A percentile compares a stretch with the other conserved stretches of the same genome.
Conservation (phyloP, 2,329 filamentous ascomycete species). For the Fusarium chuoi region DNA sequence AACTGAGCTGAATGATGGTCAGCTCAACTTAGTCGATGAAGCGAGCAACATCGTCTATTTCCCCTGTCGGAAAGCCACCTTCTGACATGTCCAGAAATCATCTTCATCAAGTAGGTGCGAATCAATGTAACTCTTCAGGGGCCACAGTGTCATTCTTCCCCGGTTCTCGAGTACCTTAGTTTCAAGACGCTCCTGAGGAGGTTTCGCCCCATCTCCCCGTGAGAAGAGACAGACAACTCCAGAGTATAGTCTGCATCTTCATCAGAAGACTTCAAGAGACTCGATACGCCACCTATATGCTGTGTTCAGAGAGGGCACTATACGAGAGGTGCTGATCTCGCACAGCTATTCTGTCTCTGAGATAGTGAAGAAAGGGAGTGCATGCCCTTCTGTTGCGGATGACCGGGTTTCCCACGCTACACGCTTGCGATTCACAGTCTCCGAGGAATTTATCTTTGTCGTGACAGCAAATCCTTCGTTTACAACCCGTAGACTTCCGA, state of each 20-base stretch:
- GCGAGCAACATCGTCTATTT: neutral
- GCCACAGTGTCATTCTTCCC: neutral
- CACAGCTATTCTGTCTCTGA: neutral
- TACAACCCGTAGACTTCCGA: neutral
- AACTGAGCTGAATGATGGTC: neutral
- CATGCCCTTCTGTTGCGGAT: neutral
- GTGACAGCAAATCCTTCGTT: rapidly evolving
- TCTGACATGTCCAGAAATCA: neutral
- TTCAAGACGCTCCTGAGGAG: neutral
- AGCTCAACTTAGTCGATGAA: neutral
- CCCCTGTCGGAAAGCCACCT: neutral
- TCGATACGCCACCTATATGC: neutral
- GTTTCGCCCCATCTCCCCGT: neutral
- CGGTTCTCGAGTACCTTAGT: neutral
- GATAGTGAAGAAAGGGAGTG: neutral
- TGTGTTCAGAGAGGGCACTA: neutral
- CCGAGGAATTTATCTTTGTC: neutral
- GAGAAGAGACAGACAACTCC: neutral
- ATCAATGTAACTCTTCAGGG: rapidly evolving
- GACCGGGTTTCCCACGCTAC: rapidly evolving
- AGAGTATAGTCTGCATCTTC: neutral
- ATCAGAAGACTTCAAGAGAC: neutral
- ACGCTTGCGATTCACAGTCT: rapidly evolving
- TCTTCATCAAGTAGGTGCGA: neutral
- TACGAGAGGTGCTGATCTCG: neutral